A percentile compares a stretch with the other conserved stretches of the same genome.
phyloP scores from a whole-genome alignment of 139 green algal genomes.

The Haematococcus lacustris region DNA sequence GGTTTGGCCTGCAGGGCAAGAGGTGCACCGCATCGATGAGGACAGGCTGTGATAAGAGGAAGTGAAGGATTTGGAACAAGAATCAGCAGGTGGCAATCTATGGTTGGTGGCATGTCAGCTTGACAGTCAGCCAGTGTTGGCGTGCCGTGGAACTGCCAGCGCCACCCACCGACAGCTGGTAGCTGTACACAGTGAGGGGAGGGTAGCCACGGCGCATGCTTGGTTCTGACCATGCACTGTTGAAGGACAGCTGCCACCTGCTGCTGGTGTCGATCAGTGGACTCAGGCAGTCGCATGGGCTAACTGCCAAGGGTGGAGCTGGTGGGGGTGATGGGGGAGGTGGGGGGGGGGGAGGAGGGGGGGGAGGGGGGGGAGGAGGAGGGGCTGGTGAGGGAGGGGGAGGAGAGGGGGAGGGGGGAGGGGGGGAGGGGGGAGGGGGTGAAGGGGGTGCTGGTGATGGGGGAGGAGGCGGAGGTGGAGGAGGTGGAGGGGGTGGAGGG shows the following conservation, averaged over 20 bases:
- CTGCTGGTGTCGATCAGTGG: constrained; percentile 20
- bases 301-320: background rate
- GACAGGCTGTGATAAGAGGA: background rate
- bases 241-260: constrained; percentile 19
- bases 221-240: background rate
- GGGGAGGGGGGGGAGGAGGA: constrained; percentile 1
- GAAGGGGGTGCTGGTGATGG: background rate
- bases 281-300: constrained; percentile 29
- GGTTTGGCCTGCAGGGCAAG: background rate
- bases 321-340: constrained; percentile 2
- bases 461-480: too few relatives aligned
- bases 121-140: background rate
- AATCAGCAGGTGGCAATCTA: background rate
- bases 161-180: background rate
- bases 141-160: background rate
- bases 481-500: too few relatives aligned
- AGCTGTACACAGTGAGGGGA: background rate
- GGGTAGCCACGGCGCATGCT: background rate
- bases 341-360: background rate
- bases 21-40: background rate
- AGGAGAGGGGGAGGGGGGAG: constrained; percentile 2
- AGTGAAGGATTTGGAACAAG: background rate
- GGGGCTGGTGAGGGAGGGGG: background rate
- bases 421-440: background rate
- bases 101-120: background rate